Evolutionary conservation across 257 asterid genomes (phyloP).

Genomic region (Solanum medicagineum): DNA sequence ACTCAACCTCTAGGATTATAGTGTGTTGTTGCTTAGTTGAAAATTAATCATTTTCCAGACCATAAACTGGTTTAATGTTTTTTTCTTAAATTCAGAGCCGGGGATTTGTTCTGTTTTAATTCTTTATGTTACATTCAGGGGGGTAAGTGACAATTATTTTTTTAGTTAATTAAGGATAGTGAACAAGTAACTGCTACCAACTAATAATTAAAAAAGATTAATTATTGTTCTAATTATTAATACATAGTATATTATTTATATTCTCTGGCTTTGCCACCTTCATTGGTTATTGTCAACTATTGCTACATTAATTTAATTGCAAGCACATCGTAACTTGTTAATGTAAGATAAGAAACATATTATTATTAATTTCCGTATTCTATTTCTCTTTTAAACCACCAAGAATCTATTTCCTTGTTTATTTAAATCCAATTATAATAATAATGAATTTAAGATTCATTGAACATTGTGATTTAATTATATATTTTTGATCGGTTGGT

Average conservation of each 20-base stretch:
- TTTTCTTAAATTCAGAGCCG: neutral
- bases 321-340: neutral
- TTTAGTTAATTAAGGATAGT: neutral
- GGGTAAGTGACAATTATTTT: neutral
- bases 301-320: neutral
- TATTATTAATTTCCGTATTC: neutral
- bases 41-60: neutral
- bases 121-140: neutral
- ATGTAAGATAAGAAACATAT: neutral
- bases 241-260: neutral
- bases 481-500: neutral
- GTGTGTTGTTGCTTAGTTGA: neutral
- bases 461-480: neutral
- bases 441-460: neutral
- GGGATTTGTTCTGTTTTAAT: neutral
- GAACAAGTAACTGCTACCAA: neutral
- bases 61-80: neutral
- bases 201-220: neutral
- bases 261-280: neutral
- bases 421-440: neutral
- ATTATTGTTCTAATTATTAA: neutral
- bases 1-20: accelerated
- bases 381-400: neutral
- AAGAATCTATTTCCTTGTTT: neutral
- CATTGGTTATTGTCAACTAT: neutral